Base-by-base conservation (phyloP, 2,329 filamentous ascomycete species). In the Neofusicoccum kwambonambiense region DNA sequence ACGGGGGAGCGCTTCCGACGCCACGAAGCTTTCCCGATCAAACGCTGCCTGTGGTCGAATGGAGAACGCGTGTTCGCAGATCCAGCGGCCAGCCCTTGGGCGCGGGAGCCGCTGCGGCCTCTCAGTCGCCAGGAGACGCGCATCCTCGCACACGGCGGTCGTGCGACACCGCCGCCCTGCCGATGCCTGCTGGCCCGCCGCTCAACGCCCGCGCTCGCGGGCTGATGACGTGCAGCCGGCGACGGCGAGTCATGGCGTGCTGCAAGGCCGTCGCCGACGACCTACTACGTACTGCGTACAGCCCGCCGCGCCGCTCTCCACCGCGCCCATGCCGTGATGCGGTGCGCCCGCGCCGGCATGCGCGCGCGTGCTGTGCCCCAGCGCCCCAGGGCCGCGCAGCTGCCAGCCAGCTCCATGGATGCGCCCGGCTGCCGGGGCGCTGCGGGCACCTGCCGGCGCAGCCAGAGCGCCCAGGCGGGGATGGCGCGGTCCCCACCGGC, bases 41-140 rank as follows among this genome's bases (percentile, higher is more conserved):
- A 54, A 9, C 11, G 54, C 22, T 17, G 39, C n/a, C n/a, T 45
- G 39, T 11, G 31, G 54, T 44, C 54, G 39, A 47, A 60, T 47
- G 15, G 42, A 37, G 56, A 60, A 60, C 56, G 56, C 56, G 3
- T 60, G 56, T 60, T 60, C 56, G 56, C 42, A 60, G 56, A 60
- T 60, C 56, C 27, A 60, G 56, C 31, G 42, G 49, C 49, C 11
- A 34, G 49, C 13, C 49, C 12, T n/a, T 15, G 22, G 13, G 56
- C 31, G 41, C 27, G 31, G 41, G 56, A 60, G 56, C 56, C 56
- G 56, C 41, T 31, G 22, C 13, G n/a, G 37, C 2, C 19, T 31
- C 52, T 57, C 52, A 57, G 12, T 45, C 13, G 41, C 54, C 41
- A 31, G 15, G 19, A 22, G 17, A 4, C 49, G 41, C 54, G n/a